A percentile compares a stretch with the other conserved stretches of the same genome.
Evolutionary conservation across 1,284 basidiomycete genomes (phyloP).

Genomic region (Malassezia sp.): DNA sequence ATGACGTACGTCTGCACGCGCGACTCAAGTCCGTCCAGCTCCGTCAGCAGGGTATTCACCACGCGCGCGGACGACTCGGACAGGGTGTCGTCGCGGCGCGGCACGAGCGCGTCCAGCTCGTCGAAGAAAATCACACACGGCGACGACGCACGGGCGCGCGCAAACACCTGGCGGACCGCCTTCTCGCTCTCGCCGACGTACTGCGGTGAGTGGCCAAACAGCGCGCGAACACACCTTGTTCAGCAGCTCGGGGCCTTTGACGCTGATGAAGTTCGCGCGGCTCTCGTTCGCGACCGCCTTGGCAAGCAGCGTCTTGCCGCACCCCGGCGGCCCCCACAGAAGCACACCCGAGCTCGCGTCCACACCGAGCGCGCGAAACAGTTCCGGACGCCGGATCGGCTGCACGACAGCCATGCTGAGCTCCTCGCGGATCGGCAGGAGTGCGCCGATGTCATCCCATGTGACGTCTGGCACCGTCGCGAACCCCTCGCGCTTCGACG

Average conservation of each 20-base stretch:
- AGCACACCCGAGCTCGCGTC: constrained; percentile 66
- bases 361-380: constrained; percentile 77
- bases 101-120: constrained; percentile 90
- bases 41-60: constrained; percentile 90
- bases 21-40: constrained; percentile 83
- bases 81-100: constrained; percentile 73
- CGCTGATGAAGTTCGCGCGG: constrained; percentile 86
- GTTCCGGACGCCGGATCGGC: constrained; percentile 76
- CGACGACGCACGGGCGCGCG: constrained; percentile 69
- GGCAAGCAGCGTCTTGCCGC: constrained; percentile 87
- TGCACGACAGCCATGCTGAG: constrained; percentile 95
- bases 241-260: constrained; percentile 89
- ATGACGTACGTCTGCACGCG: constrained; percentile 84
- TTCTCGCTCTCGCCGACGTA: constrained; percentile 96
- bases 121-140: constrained; percentile 92
- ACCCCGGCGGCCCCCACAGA: constrained; percentile 96
- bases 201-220: too few relatives aligned
- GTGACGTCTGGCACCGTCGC: constrained; percentile 89
- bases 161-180: constrained; percentile 85
- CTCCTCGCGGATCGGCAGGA: constrained; percentile 73
- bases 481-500: constrained; percentile 92
- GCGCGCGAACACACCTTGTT: too few relatives aligned
- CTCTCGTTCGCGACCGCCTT: constrained; percentile 95
- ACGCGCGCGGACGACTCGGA: constrained; percentile 93
- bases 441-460: constrained; percentile 89